A percentile compares a stretch with the other conserved stretches of the same genome.
These are phyloP conservation scores for Schrenkiella parvula DNA, from an alignment of 345 rosid genomes.

Conservation along the genomic window DNA sequence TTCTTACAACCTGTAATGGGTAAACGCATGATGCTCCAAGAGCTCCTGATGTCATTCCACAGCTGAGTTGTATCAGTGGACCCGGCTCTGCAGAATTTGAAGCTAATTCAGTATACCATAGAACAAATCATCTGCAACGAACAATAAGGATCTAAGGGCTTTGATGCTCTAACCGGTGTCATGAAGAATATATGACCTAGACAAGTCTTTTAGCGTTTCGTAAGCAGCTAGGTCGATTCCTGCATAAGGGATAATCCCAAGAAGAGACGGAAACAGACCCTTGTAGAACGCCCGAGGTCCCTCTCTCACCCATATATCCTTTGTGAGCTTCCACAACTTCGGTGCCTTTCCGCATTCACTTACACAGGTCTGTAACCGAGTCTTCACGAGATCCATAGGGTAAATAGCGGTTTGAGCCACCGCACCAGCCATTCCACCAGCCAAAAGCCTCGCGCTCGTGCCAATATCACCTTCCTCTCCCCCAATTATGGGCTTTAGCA, in stretches of 20 bases:
- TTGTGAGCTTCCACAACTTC: constrained; percentile 55
- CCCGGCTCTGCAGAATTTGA: constrained; percentile 64
- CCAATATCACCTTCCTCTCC: constrained; percentile 62
- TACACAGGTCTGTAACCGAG: constrained; percentile 77
- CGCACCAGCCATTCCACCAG: constrained; percentile 96
- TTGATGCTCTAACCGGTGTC: constrained; percentile 52
- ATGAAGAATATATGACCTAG: constrained; percentile 68
- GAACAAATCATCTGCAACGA: neutral
- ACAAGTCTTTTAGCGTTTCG: constrained; percentile 88
- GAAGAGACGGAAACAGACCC: constrained; percentile 95
- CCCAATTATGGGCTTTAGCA: constrained; percentile 66
- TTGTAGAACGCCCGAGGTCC: constrained; percentile 95
- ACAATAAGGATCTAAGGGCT: neutral
- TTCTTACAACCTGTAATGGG: constrained; percentile 95
- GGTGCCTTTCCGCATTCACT: constrained; percentile 74
- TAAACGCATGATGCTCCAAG: constrained; percentile 95
- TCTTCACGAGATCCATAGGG: constrained; percentile 98
- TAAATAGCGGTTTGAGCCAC: constrained; percentile 88
- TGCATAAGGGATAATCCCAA: constrained; percentile 94
- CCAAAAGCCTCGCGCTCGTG: constrained; percentile 71
- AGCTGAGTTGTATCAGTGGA: constrained; percentile 79
- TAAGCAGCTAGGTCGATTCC: constrained; percentile 97
- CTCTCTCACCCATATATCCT: constrained; percentile 83
- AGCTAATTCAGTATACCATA: neutral
- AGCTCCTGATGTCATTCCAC: constrained; percentile 90